Conservation (phyloP, 306 rosid genomes). For the Lotus japonicus region DNA sequence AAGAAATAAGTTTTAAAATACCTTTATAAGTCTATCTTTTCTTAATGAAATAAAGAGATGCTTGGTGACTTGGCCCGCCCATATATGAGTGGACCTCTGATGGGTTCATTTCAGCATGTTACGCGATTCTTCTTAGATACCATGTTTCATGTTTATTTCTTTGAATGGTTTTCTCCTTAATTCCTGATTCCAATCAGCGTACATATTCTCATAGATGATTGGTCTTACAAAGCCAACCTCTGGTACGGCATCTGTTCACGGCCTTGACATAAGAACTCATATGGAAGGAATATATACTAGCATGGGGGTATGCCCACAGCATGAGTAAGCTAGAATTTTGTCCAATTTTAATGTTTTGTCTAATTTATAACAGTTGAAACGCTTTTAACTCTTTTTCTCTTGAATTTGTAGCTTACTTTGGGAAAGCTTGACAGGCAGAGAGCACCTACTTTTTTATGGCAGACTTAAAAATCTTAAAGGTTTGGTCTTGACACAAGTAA, state of each 20-base stretch:
- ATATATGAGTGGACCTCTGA: neutral
- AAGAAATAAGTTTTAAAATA: no score
- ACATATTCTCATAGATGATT: conserved; percentile 56
- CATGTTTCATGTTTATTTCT: neutral
- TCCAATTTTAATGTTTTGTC: neutral
- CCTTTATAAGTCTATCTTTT: no score
- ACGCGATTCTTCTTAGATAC: neutral
- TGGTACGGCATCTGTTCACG: conserved; percentile 71
- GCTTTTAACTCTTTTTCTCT: neutral
- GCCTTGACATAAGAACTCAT: conserved; percentile 55
- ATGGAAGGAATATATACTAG: conserved; percentile 73
- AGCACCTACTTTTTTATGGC: conserved; percentile 87
- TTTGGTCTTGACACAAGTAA: conserved; percentile 56
- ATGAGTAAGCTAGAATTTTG: conserved; percentile 57
- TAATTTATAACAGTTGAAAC: neutral
- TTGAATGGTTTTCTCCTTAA: conserved; percentile 3
- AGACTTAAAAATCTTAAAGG: conserved; percentile 88
- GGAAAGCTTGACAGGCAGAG: conserved; percentile 85
- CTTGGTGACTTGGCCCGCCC: neutral
- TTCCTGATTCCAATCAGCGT: conserved; percentile 9
- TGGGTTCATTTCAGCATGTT: neutral
- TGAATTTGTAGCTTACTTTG: conserved; percentile 59
- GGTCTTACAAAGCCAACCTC: conserved; percentile 83
- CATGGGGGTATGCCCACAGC: conserved; percentile 97
- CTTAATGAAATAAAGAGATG: neutral